These are phyloP conservation scores for Alternaria arbusti DNA, from an alignment of 2,329 filamentous ascomycete genomes.

Conservation along the genomic window DNA sequence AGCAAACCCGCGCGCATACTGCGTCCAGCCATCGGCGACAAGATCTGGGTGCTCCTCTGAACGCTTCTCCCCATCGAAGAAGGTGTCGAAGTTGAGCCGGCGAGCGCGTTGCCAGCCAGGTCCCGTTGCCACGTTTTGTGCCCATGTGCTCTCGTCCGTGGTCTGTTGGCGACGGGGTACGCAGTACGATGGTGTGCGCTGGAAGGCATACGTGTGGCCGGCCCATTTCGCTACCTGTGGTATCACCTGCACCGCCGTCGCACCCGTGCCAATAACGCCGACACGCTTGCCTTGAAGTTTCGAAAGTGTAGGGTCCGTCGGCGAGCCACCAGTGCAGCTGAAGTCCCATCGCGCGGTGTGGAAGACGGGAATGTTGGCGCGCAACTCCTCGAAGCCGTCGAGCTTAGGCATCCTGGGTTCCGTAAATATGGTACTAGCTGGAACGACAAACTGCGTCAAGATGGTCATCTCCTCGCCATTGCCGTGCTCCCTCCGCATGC, in stretches of 20 bases:
- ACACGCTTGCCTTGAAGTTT: constrained; percentile 43
- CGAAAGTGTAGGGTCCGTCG: constrained; percentile 28
- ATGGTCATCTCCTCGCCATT: constrained; percentile 9
- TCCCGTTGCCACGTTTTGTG: constrained; percentile 33
- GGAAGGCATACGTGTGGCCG: constrained; percentile 50
- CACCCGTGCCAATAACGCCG: constrained; percentile 54
- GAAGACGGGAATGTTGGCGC: constrained; percentile 47
- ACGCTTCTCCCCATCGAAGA: constrained; percentile 27
- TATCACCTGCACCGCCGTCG: constrained; percentile 51
- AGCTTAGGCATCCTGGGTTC: constrained; percentile 52
- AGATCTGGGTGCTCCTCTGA: constrained; percentile 48
- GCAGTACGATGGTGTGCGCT: constrained; percentile 51
- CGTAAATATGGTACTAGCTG: constrained; percentile 46
- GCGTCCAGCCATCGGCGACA: constrained; percentile 58
- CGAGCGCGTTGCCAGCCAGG: constrained; percentile 59
- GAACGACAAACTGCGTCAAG: constrained; percentile 1
- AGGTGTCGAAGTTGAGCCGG: constrained; percentile 50
- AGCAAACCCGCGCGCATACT: constrained; percentile 11
- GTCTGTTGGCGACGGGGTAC: constrained; percentile 42
- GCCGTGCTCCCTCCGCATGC: constrained; percentile 14
- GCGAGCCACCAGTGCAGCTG: constrained; percentile 48
- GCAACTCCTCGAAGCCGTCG: constrained; percentile 36
- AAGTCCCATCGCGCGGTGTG: constrained; percentile 57
- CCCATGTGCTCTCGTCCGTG: constrained; percentile 55
- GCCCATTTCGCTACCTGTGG: constrained; percentile 49